phyloP scores from a whole-genome alignment of 179 eudicot genomes.

The Silene coronaria region DNA sequence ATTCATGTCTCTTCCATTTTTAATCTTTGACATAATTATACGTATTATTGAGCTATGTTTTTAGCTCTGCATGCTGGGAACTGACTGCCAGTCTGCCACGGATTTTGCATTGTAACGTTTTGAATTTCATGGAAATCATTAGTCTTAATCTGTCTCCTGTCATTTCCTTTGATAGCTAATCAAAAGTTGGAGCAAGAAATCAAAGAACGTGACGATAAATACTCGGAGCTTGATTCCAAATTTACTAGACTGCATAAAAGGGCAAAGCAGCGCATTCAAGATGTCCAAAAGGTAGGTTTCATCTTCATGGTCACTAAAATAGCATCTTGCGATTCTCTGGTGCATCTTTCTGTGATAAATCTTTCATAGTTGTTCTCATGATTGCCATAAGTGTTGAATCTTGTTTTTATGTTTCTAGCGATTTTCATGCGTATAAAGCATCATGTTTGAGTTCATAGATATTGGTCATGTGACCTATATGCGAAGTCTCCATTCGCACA shows the following conservation, averaged over 20 bases:
- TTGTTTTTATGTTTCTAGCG: too few relatives aligned
- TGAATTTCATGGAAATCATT: not conserved
- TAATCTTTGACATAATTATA: not conserved
- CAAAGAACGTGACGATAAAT: constrained; percentile 91
- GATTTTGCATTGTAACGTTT: not conserved
- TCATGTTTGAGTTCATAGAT: not conserved
- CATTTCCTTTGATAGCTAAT: constrained; percentile 49
- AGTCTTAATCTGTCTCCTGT: constrained; percentile 8
- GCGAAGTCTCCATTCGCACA: too few relatives aligned
- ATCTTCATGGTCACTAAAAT: not conserved
- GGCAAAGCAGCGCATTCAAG: constrained; percentile 98
- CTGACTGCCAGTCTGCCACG: not conserved
- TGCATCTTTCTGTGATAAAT: not conserved
- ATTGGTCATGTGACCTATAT: not conserved
- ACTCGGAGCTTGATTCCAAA: constrained; percentile 88
- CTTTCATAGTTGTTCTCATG: not conserved
- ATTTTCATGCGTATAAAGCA: too few relatives aligned
- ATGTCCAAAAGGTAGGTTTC: constrained; percentile 75
- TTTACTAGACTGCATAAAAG: constrained; percentile 90
- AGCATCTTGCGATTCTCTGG: not conserved
- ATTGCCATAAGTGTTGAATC: not conserved
- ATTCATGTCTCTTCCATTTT: not conserved
- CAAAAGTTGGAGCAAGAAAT: constrained; percentile 84
- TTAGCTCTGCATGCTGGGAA: not conserved
- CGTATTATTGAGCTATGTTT: not conserved